A percentile compares a stretch with the other conserved stretches of the same genome.
Evolutionary conservation across 2,329 filamentous ascomycete genomes (phyloP).

Genomic region (Talaromyces sp.): DNA sequence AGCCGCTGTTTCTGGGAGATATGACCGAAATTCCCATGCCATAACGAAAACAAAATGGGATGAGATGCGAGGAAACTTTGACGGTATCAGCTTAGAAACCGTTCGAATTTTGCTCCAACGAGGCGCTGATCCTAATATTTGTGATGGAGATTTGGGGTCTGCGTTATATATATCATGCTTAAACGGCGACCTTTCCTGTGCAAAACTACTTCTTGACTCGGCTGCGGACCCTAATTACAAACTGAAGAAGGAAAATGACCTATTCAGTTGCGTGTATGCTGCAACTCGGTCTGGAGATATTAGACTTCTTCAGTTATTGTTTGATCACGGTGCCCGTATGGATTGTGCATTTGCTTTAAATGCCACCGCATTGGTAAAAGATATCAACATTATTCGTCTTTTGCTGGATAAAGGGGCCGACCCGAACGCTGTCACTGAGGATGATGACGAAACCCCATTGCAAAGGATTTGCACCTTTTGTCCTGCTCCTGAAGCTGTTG

Average conservation of each 20-base stretch:
- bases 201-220: not conserved
- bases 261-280: not conserved
- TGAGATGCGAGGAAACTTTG: not conserved
- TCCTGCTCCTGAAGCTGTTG: not conserved
- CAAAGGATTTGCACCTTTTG: not conserved
- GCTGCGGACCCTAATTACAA: not conserved
- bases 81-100: not conserved
- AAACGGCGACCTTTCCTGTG: not conserved
- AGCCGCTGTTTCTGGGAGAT: constrained; percentile 7
- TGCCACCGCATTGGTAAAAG: not conserved
- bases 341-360: not conserved
- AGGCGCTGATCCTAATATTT: not conserved
- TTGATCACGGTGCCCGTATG: not conserved
- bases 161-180: not conserved
- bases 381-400: not conserved
- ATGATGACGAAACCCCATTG: not conserved
- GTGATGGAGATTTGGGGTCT: not conserved
- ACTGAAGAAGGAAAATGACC: not conserved
- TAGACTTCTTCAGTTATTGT: not conserved
- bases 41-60: not conserved
- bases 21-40: not conserved
- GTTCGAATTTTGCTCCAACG: not conserved
- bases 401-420: constrained; percentile 1
- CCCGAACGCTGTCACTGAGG: not conserved
- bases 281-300: not conserved